phyloP scores from a whole-genome alignment of 2,329 filamentous ascomycete species.

The Ascocoryne sarcoides region DNA sequence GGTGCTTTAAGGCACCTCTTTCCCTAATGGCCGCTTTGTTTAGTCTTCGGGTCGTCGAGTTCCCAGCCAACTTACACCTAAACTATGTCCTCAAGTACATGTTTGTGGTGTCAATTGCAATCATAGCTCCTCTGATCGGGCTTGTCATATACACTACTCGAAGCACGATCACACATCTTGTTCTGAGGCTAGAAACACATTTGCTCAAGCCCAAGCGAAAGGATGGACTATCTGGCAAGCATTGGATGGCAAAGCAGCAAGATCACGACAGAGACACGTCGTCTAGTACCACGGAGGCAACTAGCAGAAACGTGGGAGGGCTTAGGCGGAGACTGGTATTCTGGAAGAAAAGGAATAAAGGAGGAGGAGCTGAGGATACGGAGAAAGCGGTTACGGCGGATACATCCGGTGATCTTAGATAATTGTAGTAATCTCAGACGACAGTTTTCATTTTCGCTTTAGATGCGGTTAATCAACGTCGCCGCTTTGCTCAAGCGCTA shows the following conservation, averaged over 20 bases:
- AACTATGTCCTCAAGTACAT: constrained; percentile 6
- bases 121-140: constrained; percentile 6
- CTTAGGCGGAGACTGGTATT: background rate
- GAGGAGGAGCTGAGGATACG: background rate
- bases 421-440: too few relatives aligned
- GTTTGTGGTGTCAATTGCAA: constrained; percentile 8
- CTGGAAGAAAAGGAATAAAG: background rate
- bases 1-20: constrained; percentile 4
- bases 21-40: constrained; percentile 9
- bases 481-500: too few relatives aligned
- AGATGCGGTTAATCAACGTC: too few relatives aligned
- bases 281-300: background rate
- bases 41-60: constrained; percentile 5
- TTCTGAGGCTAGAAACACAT: background rate
- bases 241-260: background rate
- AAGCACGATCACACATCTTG: constrained; percentile 1
- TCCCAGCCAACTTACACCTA: constrained; percentile 3
- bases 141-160: constrained; percentile 9
- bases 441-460: too few relatives aligned
- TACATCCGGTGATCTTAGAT: too few relatives aligned
- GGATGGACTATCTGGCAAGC: background rate
- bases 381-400: background rate
- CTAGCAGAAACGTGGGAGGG: background rate
- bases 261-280: background rate
- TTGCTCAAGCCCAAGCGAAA: background rate